These are phyloP conservation scores for Apophysomyces trapeziformis DNA, from an alignment of 371 early-diverging fungal species.

Conservation along the genomic window DNA sequence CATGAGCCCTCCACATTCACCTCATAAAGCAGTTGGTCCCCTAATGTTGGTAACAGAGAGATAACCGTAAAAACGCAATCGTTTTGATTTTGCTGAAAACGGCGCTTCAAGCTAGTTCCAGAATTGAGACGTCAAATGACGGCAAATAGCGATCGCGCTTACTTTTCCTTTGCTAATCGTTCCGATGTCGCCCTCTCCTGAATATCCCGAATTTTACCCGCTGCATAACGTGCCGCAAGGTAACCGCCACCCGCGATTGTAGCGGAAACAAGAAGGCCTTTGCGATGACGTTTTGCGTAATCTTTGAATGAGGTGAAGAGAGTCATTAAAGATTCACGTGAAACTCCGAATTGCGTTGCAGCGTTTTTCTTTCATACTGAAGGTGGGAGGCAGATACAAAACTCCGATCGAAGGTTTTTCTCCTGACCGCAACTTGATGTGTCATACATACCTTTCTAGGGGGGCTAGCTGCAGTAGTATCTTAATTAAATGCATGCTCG, in stretches of 20 bases:
- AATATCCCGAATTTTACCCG: slow-evolving; percentile 70
- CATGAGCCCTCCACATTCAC: slow-evolving; percentile 82
- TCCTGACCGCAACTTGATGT: no score
- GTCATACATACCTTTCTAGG: no score
- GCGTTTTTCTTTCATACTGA: no score
- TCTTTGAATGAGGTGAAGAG: slow-evolving; percentile 42
- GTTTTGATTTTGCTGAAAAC: slow-evolving; percentile 93
- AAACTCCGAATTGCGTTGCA: no score
- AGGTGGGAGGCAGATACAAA: no score
- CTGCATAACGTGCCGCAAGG: slow-evolving; percentile 75
- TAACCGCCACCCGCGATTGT: slow-evolving; percentile 77
- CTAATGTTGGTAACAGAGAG: slow-evolving; percentile 79
- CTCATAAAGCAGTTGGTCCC: slow-evolving; percentile 74
- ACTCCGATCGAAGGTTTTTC: no score
- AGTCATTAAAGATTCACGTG: slow-evolving; percentile 22
- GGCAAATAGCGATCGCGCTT: slow-evolving; percentile 16
- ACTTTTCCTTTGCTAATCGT: slow-evolving; percentile 80
- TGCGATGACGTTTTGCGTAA: slow-evolving; percentile 59
- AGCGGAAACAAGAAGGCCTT: slow-evolving; percentile 64
- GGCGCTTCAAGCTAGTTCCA: slow-evolving; percentile 69
- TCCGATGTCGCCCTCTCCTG: slow-evolving; percentile 67
- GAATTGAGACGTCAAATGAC: background rate
- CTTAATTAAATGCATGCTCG: no score
- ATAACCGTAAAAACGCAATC: slow-evolving; percentile 87
- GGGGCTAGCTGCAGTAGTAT: no score